Evolutionary conservation across 768 basidiomycete species (phyloP).

Genomic region (Mycena vitilis): DNA sequence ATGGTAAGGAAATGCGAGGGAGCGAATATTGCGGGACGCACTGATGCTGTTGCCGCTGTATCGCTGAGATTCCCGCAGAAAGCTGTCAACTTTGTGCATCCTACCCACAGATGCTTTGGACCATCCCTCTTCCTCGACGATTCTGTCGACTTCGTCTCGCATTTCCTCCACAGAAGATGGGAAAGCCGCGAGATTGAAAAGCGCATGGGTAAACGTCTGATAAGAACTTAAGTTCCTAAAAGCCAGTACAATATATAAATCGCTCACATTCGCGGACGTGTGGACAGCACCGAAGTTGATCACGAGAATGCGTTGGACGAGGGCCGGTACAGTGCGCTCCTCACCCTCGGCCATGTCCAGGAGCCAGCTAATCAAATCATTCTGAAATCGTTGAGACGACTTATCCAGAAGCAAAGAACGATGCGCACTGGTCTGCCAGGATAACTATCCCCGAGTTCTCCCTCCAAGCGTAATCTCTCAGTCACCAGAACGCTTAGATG

Average conservation of each 20-base stretch:
- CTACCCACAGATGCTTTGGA: constrained; percentile 39
- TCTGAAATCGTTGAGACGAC: constrained; percentile 35
- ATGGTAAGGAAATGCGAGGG: constrained; percentile 13
- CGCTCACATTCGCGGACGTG: constrained; percentile 16
- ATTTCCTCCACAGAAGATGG: constrained; percentile 40
- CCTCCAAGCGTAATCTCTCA: constrained; percentile 40
- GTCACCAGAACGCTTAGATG: constrained; percentile 46
- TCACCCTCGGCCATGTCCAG: constrained; percentile 25
- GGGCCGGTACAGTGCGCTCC: constrained; percentile 23
- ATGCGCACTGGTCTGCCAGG: constrained; percentile 46
- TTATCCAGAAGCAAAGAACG: constrained; percentile 1
- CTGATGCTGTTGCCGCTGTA: constrained; percentile 40
- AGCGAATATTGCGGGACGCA: constrained; percentile 30
- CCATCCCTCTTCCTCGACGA: constrained; percentile 44
- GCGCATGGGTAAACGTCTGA: constrained; percentile 42
- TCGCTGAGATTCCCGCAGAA: constrained; percentile 46
- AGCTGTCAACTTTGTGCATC: constrained; percentile 50
- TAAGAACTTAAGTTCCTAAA: constrained; percentile 36
- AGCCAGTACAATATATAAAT: not conserved
- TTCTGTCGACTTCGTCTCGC: constrained; percentile 48
- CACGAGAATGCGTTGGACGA: constrained; percentile 26
- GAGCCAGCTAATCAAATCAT: constrained; percentile 28
- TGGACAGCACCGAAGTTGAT: constrained; percentile 26
- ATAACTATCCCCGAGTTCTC: constrained; percentile 43
- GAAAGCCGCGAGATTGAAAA: constrained; percentile 41